These are phyloP conservation scores for Diaporthe caulivora DNA, from an alignment of 2,329 filamentous ascomycete genomes.

Conservation along the genomic window DNA sequence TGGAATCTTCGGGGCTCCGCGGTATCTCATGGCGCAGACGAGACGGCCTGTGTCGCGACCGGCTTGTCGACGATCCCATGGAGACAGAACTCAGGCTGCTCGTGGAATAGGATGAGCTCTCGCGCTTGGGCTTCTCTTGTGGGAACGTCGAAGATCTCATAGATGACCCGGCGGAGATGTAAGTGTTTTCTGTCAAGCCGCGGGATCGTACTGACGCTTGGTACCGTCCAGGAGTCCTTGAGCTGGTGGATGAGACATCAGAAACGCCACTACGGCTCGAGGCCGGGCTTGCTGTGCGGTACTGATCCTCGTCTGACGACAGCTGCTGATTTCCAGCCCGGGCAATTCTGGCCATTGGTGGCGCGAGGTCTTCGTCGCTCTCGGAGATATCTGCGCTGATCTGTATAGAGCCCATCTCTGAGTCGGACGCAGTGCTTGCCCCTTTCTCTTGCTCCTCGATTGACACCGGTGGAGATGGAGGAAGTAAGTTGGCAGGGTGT, in stretches of 20 bases:
- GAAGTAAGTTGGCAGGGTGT: slow-evolving; percentile 82
- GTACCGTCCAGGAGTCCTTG: slow-evolving; percentile 63
- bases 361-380: slow-evolving; percentile 82
- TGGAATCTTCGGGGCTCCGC: slow-evolving; percentile 80
- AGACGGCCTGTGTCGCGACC: slow-evolving; percentile 68
- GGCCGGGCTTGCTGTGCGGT: slow-evolving; percentile 75
- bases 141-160: slow-evolving; percentile 54
- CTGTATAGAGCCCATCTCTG: slow-evolving; percentile 66
- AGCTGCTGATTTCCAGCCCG: slow-evolving; percentile 73
- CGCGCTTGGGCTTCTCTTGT: slow-evolving; percentile 29
- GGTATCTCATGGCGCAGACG: slow-evolving; percentile 84
- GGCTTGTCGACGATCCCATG: slow-evolving; percentile 60
- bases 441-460: slow-evolving; percentile 76
- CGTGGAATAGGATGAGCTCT: slow-evolving; percentile 68
- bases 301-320: slow-evolving; percentile 71
- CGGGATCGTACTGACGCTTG: slow-evolving; percentile 65
- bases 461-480: slow-evolving; percentile 85
- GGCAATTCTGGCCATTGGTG: slow-evolving; percentile 81
- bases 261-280: slow-evolving; percentile 75
- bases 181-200: slow-evolving; percentile 72
- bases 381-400: slow-evolving; percentile 74
- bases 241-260: slow-evolving; percentile 66
- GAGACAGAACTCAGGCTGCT: slow-evolving; percentile 63
- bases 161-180: slow-evolving; percentile 76
- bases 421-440: slow-evolving; percentile 65